These are phyloP conservation scores for Crithidia sp. DNA, from an alignment of 208 protist genomes.

Conservation along the genomic window DNA sequence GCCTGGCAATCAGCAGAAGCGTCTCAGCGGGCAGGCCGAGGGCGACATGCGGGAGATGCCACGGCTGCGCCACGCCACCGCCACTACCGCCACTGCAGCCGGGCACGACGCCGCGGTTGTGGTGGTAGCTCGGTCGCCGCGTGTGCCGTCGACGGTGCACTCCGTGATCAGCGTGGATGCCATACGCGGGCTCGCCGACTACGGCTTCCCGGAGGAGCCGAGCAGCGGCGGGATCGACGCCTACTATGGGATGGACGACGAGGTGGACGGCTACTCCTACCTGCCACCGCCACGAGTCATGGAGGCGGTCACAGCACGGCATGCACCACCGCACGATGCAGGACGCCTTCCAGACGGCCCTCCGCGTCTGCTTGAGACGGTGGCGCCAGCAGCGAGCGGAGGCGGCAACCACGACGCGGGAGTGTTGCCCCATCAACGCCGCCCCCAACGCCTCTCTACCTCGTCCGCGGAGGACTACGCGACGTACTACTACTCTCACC, in stretches of 20 bases:
- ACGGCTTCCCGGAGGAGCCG: slow-evolving; percentile 1
- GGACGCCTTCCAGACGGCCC: not conserved
- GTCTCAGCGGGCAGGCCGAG: not conserved
- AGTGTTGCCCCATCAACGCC: not conserved
- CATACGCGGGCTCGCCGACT: slow-evolving; percentile 8
- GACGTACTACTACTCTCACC: slow-evolving; percentile 2
- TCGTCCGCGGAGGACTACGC: slow-evolving; percentile 1
- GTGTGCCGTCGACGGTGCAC: not conserved
- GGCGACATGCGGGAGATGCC: not conserved
- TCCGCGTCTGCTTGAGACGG: not conserved
- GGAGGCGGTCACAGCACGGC: not conserved
- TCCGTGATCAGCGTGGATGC: slow-evolving; percentile 7
- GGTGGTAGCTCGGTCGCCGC: slow-evolving; percentile 4
- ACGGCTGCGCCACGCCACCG: too few relatives aligned
- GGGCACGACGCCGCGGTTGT: not conserved
- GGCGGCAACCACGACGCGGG: not conserved
- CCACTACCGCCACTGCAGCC: not conserved
- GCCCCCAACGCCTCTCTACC: not conserved
- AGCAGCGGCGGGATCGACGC: not conserved
- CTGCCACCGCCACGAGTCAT: not conserved
- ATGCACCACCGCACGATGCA: not conserved
- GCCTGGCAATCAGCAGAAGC: slow-evolving; percentile 3
- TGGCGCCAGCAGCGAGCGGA: not conserved
- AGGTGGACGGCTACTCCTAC: slow-evolving; percentile 1
- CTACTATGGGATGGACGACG: slow-evolving; percentile 15